These are phyloP conservation scores for Pyrenophora seminiperda DNA, from an alignment of 2,329 filamentous ascomycete species.

Conservation along the genomic window DNA sequence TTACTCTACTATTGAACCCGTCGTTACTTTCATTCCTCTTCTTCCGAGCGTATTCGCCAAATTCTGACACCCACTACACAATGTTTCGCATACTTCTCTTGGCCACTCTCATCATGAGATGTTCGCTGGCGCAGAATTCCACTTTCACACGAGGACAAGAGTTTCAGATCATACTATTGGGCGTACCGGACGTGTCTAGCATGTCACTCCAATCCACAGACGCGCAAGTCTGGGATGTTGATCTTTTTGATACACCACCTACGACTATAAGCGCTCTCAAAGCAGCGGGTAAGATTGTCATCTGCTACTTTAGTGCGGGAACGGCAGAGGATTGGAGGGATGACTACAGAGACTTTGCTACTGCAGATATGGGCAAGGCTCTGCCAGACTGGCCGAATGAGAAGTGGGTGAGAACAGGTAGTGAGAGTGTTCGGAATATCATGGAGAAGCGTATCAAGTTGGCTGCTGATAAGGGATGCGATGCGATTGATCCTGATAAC, in stretches of 20 bases:
- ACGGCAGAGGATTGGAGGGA: constrained; percentile 39
- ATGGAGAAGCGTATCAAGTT: constrained; percentile 40
- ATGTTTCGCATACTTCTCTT: not conserved
- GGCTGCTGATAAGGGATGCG: constrained; percentile 38
- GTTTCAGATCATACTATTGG: constrained; percentile 36
- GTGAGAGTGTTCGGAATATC: constrained; percentile 31
- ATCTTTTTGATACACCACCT: constrained; percentile 37
- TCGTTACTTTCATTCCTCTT: too few species aligned
- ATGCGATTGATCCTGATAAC: constrained; percentile 44
- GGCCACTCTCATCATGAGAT: too few species aligned
- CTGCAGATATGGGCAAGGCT: constrained; percentile 33
- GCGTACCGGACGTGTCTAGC: constrained; percentile 34
- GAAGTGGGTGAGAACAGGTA: constrained; percentile 36
- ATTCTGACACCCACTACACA: too few species aligned
- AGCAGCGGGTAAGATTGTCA: constrained; percentile 33
- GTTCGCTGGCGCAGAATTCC: constrained; percentile 11
- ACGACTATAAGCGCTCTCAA: constrained; percentile 30
- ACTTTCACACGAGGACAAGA: constrained; percentile 33
- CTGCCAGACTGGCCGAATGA: constrained; percentile 41
- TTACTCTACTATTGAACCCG: too few species aligned
- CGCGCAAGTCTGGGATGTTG: constrained; percentile 39
- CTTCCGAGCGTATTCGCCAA: too few species aligned
- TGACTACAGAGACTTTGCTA: constrained; percentile 32
- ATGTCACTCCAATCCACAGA: constrained; percentile 34
- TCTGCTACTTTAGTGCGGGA: constrained; percentile 43